Base-by-base conservation (phyloP, 2,329 filamentous ascomycete genomes). In the Penicillium hesseltinei region DNA sequence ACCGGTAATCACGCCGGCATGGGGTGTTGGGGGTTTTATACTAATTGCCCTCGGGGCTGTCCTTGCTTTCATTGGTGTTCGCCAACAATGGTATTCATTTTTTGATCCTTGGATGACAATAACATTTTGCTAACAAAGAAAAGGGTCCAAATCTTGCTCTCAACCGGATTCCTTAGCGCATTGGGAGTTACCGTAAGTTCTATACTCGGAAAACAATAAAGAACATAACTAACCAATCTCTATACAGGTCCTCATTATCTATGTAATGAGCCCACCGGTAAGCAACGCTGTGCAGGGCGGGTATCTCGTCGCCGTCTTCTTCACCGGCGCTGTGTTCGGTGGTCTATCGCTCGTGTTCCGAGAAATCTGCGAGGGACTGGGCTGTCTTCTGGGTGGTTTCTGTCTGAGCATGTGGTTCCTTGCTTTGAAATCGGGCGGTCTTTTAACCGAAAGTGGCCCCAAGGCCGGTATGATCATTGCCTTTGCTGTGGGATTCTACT, bases 401-500 rank as follows among this genome's bases (percentile, higher is more conserved):
- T 91, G 87, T 62, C 71, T 94, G 8, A 86, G 87, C 70, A 96
- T 96, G 92, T 97, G 93, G 93, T 80, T 97, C 51, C 80, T 97
- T 45, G 88, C 87, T 25, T 75, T 97, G 43, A 87, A 86, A 55
- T 81, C 86, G 0, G 92, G 91, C 7, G 92, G 92, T 1, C 78
- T 96, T 35, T 79, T 97, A 40, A 78, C 80, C 5, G 80, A 82
- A 2, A 81, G 81, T 0, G 78, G 80, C 17, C 81, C 86, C 4
- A 92, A 88, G 70, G 83, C 85, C 10, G 86, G 89, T 23, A 88
- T 97, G 65, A 93, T 97, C 61, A 81, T 84, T 5, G 84, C 81
- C 29, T 87, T 97, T 63, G 88, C 87, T 5, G 70, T 88, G 10
- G 85, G 78, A 6, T 82, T 81, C 1, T 94, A 90, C 69, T 84